Conservation (phyloP, 1,284 basidiomycete genomes). For the Clitocybe nebularis region DNA sequence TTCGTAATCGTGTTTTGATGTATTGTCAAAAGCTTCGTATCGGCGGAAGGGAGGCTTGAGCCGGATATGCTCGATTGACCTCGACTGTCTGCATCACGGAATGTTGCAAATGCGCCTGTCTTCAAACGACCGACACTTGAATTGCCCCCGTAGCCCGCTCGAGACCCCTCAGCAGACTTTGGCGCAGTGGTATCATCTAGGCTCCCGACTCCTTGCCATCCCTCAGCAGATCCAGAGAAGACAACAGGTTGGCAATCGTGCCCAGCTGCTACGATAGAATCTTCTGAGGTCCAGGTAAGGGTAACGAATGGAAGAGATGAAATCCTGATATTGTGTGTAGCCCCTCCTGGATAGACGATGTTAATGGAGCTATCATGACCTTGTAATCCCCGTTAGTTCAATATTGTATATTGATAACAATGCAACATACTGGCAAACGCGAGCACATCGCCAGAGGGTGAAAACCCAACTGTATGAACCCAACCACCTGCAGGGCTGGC, state of each 20-base stretch:
- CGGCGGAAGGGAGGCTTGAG: conserved; percentile 32
- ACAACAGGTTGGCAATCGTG: conserved; percentile 97
- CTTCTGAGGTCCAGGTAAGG: conserved; percentile 82
- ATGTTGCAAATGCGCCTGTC: conserved; percentile 93
- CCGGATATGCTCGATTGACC: conserved; percentile 56
- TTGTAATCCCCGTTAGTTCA: conserved; percentile 24
- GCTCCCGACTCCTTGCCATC: conserved; percentile 78
- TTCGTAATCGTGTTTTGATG: conserved; percentile 99
- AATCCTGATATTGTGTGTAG: conserved; percentile 70
- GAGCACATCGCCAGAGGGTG: conserved; percentile 88
- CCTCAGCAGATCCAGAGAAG: conserved; percentile 67
- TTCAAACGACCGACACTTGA: conserved; percentile 80
- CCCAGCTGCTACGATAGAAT: conserved; percentile 84
- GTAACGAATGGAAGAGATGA: conserved; percentile 79
- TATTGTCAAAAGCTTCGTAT: conserved; percentile 81
- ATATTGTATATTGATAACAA: background rate
- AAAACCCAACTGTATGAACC: conserved; percentile 96
- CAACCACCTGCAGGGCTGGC: conserved; percentile 87
- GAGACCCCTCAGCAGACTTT: conserved; percentile 42
- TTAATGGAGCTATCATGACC: conserved; percentile 91
- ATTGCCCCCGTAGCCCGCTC: conserved; percentile 35
- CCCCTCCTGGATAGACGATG: conserved; percentile 81
- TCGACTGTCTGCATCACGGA: conserved; percentile 89
- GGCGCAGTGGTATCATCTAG: conserved; percentile 74
- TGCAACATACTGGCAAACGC: conserved; percentile 82